Evolutionary conservation across 1,284 basidiomycete genomes (phyloP).

Genomic region (Microbotryum intermedium): DNA sequence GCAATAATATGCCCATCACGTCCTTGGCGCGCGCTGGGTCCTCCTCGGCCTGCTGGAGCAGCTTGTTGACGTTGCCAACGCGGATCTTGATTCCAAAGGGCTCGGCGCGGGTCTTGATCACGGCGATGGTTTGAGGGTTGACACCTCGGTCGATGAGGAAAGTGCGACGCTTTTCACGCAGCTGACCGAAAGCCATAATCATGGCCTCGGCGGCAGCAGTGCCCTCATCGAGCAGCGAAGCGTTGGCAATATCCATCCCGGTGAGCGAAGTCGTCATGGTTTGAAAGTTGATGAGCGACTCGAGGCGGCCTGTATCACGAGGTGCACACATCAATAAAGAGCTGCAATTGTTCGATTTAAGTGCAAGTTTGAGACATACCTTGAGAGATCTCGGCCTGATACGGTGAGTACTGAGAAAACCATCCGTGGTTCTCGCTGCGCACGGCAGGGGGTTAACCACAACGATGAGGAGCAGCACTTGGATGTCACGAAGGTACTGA

Average conservation of each 20-base stretch:
- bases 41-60: slow-evolving; percentile 42
- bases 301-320: slow-evolving; percentile 65
- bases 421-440: slow-evolving; percentile 88
- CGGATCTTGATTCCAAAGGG: slow-evolving; percentile 79
- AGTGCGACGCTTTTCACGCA: slow-evolving; percentile 61
- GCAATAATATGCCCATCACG: slow-evolving; percentile 66
- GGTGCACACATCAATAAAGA: neutral
- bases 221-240: slow-evolving; percentile 64
- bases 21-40: slow-evolving; percentile 50
- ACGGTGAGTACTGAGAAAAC: slow-evolving; percentile 96
- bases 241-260: slow-evolving; percentile 88
- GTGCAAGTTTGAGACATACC: slow-evolving; percentile 46
- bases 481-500: neutral
- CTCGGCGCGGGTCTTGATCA: slow-evolving; percentile 75
- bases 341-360: neutral
- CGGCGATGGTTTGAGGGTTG: slow-evolving; percentile 74
- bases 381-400: slow-evolving; percentile 81
- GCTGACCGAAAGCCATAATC: slow-evolving; percentile 64
- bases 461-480: neutral
- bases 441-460: neutral
- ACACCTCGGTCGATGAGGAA: slow-evolving; percentile 79
- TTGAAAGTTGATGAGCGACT: slow-evolving; percentile 95
- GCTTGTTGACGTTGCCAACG: slow-evolving; percentile 53
- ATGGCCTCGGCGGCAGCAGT: slow-evolving; percentile 90
- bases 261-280: slow-evolving; percentile 94